phyloP scores from a whole-genome alignment of 805 yeast genomes.

The Priceomyces medius region DNA sequence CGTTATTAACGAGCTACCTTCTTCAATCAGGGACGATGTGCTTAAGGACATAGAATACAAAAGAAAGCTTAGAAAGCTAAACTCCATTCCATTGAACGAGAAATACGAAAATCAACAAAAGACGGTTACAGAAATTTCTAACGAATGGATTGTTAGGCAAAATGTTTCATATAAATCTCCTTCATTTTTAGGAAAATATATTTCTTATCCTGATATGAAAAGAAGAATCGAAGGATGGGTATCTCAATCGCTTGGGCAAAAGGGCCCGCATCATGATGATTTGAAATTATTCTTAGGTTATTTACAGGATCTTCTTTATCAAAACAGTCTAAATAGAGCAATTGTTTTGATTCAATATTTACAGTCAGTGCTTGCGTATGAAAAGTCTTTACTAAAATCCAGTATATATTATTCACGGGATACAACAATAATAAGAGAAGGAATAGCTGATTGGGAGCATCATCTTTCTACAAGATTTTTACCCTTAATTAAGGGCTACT shows the following conservation, averaged over 20 bases:
- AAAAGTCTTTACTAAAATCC: constrained; percentile 3
- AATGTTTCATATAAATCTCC: constrained; percentile 12
- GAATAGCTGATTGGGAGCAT: constrained; percentile 11
- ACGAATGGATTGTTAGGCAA: constrained; percentile 24
- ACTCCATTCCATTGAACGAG: constrained; percentile 25
- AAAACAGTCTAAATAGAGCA: constrained; percentile 16
- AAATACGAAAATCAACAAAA: constrained; percentile 12
- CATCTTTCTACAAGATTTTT: constrained; percentile 4
- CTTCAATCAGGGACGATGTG: constrained; percentile 36
- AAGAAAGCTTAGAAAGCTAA: constrained; percentile 23
- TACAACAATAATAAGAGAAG: constrained; percentile 5
- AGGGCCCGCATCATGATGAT: constrained; percentile 38
- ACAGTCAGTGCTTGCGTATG: constrained; percentile 8
- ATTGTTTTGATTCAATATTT: constrained; percentile 16
- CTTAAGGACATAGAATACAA: constrained; percentile 33
- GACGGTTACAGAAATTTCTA: constrained; percentile 12
- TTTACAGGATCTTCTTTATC: constrained; percentile 16
- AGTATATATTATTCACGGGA: background rate
- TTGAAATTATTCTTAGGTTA: constrained; percentile 20
- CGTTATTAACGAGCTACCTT: constrained; percentile 38
- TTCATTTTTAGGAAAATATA: constrained; percentile 13
- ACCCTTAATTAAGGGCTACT: constrained; percentile 8
- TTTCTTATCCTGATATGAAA: constrained; percentile 14
- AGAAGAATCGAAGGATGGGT: constrained; percentile 27
- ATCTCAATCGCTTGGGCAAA: constrained; percentile 22